Percentiles rank a stretch among this genome's conserved stretches.
Conservation (phyloP, 306 rosid species). For the Pachyrhizus erosus region DNA sequence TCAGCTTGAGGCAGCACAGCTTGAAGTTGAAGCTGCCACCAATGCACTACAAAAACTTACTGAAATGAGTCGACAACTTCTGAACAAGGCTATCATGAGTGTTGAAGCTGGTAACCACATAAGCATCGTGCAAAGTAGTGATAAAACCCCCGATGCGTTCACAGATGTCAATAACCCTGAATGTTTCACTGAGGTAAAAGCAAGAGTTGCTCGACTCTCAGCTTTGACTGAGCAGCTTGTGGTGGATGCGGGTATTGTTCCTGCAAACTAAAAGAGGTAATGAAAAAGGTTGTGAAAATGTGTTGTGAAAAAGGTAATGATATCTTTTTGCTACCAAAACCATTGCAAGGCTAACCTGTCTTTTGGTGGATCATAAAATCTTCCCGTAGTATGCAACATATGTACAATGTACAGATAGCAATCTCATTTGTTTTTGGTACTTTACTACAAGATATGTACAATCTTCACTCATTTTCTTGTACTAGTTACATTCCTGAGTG, state of each 20-base stretch:
- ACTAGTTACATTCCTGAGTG: slow-evolving; percentile 16
- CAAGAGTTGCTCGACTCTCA: slow-evolving; percentile 68
- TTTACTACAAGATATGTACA: neutral
- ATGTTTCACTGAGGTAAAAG: slow-evolving; percentile 55
- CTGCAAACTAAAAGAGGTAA: slow-evolving; percentile 47
- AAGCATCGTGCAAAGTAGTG: slow-evolving; percentile 27
- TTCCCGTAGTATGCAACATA: slow-evolving; percentile 33
- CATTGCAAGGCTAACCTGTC: slow-evolving; percentile 22
- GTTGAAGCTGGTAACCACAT: slow-evolving; percentile 53
- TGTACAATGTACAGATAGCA: slow-evolving; percentile 11
- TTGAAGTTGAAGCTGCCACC: slow-evolving; percentile 86
- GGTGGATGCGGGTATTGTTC: slow-evolving; percentile 67
- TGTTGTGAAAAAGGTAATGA: neutral
- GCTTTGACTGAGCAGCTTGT: slow-evolving; percentile 77
- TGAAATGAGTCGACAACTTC: slow-evolving; percentile 68
- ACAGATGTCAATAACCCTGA: slow-evolving; percentile 34
- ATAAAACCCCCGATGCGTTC: neutral
- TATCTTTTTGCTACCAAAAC: neutral
- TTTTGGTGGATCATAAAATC: slow-evolving; percentile 22
- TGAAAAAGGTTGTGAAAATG: slow-evolving; percentile 9
- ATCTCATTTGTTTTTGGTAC: slow-evolving; percentile 9
- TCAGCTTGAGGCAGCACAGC: slow-evolving; percentile 81
- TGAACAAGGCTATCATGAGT: slow-evolving; percentile 55
- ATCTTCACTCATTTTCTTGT: slow-evolving; percentile 18
- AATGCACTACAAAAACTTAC: slow-evolving; percentile 73